A percentile compares a stretch with the other conserved stretches of the same genome.
Conservation (phyloP, 306 rosid genomes). For the Rosa lucieae region DNA sequence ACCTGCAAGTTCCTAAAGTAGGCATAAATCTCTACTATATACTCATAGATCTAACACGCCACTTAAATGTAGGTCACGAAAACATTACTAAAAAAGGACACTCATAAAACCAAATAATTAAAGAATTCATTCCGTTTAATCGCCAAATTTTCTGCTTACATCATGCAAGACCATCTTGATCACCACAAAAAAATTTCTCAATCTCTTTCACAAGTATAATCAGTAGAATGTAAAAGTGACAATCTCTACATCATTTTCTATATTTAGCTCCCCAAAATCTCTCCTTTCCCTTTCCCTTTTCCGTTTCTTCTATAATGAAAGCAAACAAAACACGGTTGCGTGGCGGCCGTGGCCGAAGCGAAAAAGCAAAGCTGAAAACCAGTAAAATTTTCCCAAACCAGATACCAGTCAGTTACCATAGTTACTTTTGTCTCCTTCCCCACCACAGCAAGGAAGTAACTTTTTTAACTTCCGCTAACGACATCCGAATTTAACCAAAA, state of each 20-base stretch:
- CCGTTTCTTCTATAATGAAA: background rate
- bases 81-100: background rate
- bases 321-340: background rate
- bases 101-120: background rate
- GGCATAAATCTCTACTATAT: background rate
- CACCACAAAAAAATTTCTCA: background rate
- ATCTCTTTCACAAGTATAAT: background rate
- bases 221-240: background rate
- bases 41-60: background rate
- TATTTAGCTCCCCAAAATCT: background rate
- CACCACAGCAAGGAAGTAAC: background rate
- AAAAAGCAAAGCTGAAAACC: background rate
- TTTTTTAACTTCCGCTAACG: slow-evolving; percentile 1
- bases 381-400: background rate
- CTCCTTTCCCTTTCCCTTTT: background rate
- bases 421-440: background rate
- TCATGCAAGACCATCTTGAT: background rate
- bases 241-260: background rate
- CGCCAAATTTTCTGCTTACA: background rate
- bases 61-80: background rate
- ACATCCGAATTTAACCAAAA: slow-evolving; percentile 20
- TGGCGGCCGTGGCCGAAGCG: background rate
- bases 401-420: background rate
- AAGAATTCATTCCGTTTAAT: background rate
- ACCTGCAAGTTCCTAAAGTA: background rate